A percentile compares a stretch with the other conserved stretches of the same genome.
These are phyloP conservation scores for Endoconidiophora polonica DNA, from an alignment of 2,329 filamentous ascomycete genomes.

Conservation along the genomic window DNA sequence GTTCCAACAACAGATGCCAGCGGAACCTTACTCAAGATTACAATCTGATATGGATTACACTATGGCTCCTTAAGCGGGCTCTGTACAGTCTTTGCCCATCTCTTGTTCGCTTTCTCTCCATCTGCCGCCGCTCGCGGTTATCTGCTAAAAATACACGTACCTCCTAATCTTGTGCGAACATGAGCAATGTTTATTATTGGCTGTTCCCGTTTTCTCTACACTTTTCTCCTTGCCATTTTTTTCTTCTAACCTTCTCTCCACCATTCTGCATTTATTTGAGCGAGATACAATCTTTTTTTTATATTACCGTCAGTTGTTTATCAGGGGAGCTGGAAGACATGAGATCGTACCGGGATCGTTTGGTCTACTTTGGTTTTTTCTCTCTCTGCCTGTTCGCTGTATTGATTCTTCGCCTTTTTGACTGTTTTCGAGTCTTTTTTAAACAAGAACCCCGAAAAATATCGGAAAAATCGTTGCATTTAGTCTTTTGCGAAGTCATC, in stretches of 20 bases:
- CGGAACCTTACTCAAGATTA: conserved; percentile 10
- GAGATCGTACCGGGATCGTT: no score
- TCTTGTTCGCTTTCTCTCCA: background rate
- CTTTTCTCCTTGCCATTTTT: background rate
- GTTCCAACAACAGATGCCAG: conserved; percentile 12
- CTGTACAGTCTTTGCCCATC: background rate
- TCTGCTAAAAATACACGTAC: background rate
- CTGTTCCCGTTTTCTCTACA: background rate
- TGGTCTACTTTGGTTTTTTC: no score
- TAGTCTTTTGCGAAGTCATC: no score
- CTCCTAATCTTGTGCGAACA: background rate
- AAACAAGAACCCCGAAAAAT: no score
- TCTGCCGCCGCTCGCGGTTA: background rate
- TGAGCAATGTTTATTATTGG: background rate
- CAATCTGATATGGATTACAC: conserved; percentile 11
- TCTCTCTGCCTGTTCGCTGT: background rate
- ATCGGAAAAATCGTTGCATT: no score
- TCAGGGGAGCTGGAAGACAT: no score
- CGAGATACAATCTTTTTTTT: no score
- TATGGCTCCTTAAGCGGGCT: conserved; percentile 8
- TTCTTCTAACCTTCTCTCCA: no score
- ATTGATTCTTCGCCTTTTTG: background rate
- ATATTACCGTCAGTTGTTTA: no score
- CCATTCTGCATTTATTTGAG: no score
- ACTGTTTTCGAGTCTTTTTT: no score